Base-by-base conservation (phyloP, 306 rosid species). In the Glycyrrhiza uralensis region DNA sequence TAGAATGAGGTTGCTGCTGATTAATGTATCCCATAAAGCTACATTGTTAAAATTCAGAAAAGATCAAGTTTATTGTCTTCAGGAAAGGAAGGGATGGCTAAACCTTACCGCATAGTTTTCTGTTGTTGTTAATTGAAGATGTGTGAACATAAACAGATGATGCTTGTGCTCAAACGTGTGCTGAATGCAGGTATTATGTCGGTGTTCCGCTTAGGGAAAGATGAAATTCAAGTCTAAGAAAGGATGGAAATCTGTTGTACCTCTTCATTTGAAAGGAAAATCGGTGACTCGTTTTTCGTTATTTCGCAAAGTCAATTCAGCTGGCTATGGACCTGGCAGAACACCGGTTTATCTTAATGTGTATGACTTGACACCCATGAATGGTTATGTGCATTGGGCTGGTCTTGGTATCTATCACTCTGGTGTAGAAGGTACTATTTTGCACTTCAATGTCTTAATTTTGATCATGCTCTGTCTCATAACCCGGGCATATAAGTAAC, bases 321-420 rank as follows among this genome's bases (percentile, higher is more conserved):
- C 84, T 65, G 64, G 77, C 74, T 54, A 70, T 74, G 86, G 92
- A 75, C 89, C 89, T 0, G 87, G 92, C 41, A 87, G 69, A 81
- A 69, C 89, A 28, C 96, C 97, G 5, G 97, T 95, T 66, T 91
- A 88, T 88, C 89, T 95, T 28, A 95, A 95, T 75, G 97, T 95
- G 45, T 95, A 95, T 59, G 99, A 95, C 77, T 76, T 95, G 81
- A 95, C 99, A 26, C 96, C 97, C 62, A 82, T 85, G 93, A 95
- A 95, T 77, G 99, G 99, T 39, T 95, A 89, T 76, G 85, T 89
- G 64, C 83, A 91, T 69, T 95, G 99, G 99, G 96, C 93, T 28
- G 99, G 99, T 79, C 76, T 95, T 46, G 99, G 99, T 45, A 89
- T 95, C 79, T 95, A 86, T 77, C 97, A 95, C 83, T 95, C 99